Evolutionary conservation across 1,139 yeast genomes (phyloP).

Genomic region (Martiniozyma asiatica): DNA sequence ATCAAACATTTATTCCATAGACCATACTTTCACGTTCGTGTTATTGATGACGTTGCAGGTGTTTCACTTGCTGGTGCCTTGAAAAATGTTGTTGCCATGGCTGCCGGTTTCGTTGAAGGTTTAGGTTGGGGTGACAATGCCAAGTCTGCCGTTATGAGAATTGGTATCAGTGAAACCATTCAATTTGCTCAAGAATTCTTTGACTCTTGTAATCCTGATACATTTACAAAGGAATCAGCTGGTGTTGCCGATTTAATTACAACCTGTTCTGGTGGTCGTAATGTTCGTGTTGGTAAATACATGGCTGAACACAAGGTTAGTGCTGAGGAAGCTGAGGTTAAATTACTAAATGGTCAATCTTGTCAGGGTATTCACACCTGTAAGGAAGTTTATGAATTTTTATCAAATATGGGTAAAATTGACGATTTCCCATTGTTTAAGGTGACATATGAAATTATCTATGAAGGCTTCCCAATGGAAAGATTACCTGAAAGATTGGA

Average conservation of each 20-base stretch:
- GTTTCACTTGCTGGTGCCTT: slow-evolving; percentile 91
- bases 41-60: slow-evolving; percentile 84
- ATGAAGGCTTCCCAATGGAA: slow-evolving; percentile 54
- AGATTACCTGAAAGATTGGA: slow-evolving; percentile 54
- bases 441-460: slow-evolving; percentile 74
- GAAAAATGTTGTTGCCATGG: slow-evolving; percentile 85
- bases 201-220: slow-evolving; percentile 58
- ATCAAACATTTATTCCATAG: slow-evolving; percentile 80
- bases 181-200: slow-evolving; percentile 66
- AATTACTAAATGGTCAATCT: slow-evolving; percentile 78
- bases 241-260: slow-evolving; percentile 97
- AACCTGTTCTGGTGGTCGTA: slow-evolving; percentile 93
- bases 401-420: slow-evolving; percentile 44
- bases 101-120: slow-evolving; percentile 93
- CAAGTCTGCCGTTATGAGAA: slow-evolving; percentile 89
- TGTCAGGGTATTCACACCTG: slow-evolving; percentile 90
- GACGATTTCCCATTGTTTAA: slow-evolving; percentile 80
- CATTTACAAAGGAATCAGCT: slow-evolving; percentile 85
- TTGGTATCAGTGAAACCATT: slow-evolving; percentile 81
- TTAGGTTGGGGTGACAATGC: slow-evolving; percentile 98
- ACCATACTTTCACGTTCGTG: slow-evolving; percentile 89
- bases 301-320: slow-evolving; percentile 61
- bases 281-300: slow-evolving; percentile 74
- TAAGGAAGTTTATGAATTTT: slow-evolving; percentile 78
- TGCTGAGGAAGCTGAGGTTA: slow-evolving; percentile 73